Evolutionary conservation across 176 grass and related monocot genomes (phyloP).

Genomic region (Elymus sibiricus): DNA sequence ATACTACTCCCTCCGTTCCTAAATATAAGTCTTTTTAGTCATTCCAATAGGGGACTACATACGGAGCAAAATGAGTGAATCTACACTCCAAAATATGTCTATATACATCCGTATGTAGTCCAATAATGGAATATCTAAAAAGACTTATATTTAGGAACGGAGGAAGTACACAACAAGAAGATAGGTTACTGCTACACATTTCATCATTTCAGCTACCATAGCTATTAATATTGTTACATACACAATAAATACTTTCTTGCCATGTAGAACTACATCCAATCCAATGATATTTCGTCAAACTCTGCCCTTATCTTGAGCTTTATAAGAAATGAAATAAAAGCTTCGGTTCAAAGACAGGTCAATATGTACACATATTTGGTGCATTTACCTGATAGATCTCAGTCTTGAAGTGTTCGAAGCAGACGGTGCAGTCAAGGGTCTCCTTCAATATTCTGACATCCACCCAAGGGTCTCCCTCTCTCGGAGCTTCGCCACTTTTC

Average conservation of each 20-base stretch:
- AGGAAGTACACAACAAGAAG: not conserved
- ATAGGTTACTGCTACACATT: not conserved
- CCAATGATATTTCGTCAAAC: not conserved
- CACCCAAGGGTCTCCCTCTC: not conserved
- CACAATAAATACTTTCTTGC: not conserved
- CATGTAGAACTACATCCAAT: not conserved
- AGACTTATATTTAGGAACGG: too few species aligned
- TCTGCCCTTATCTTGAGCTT: not conserved
- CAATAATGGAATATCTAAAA: too few species aligned
- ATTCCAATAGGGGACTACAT: too few species aligned
- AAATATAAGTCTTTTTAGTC: too few species aligned
- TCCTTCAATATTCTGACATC: not conserved
- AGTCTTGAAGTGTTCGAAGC: not conserved
- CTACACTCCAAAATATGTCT: too few species aligned
- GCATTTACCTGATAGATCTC: not conserved
- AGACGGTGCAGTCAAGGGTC: not conserved
- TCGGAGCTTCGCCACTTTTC: accelerated
- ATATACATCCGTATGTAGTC: too few species aligned
- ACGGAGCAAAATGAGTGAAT: too few species aligned
- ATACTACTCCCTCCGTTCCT: too few species aligned
- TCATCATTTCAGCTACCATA: not conserved
- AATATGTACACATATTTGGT: not conserved
- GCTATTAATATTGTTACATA: not conserved
- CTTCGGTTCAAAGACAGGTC: not conserved
- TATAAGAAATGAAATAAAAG: not conserved